Evolutionary conservation across 805 yeast genomes (phyloP).

Genomic region (Wickerhamomyces alni): DNA sequence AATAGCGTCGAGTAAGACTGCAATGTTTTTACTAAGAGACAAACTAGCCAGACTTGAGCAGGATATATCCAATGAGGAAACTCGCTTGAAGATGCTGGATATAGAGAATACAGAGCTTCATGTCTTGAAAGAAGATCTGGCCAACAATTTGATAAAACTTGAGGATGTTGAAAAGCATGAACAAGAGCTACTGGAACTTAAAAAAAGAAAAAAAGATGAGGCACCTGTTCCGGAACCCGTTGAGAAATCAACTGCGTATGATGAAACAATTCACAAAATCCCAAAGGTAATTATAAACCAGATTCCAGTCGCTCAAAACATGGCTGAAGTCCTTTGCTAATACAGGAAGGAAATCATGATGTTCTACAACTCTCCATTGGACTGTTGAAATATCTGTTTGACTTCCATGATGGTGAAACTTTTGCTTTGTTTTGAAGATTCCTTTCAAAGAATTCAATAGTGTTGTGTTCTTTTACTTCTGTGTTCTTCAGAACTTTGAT

Average conservation of each 20-base stretch:
- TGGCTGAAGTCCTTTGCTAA: no score
- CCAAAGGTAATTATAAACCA: conserved; percentile 20
- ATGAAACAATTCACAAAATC: conserved; percentile 19
- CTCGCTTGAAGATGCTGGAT: background rate
- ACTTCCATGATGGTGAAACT: no score
- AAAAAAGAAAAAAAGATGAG: conserved; percentile 5
- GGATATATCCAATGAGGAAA: background rate
- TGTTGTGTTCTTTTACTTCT: no score
- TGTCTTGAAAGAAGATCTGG: conserved; percentile 7
- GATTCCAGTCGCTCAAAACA: no score
- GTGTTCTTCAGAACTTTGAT: no score
- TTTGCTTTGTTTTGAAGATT: no score
- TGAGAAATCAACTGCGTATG: conserved; percentile 2
- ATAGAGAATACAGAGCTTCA: conserved; percentile 3
- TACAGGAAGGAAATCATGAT: no score
- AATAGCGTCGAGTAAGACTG: background rate
- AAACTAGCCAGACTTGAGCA: background rate
- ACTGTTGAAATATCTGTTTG: no score
- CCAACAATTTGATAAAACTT: conserved; percentile 7
- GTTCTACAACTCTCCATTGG: no score
- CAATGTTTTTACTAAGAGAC: background rate
- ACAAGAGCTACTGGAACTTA: background rate
- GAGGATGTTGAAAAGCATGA: conserved; percentile 3
- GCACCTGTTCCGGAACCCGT: background rate
- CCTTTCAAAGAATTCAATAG: no score